Percentiles rank a stretch among this genome's conserved stretches.
Conservation (phyloP, 2,329 filamentous ascomycete genomes). For the Neocatenulostroma microsporum region DNA sequence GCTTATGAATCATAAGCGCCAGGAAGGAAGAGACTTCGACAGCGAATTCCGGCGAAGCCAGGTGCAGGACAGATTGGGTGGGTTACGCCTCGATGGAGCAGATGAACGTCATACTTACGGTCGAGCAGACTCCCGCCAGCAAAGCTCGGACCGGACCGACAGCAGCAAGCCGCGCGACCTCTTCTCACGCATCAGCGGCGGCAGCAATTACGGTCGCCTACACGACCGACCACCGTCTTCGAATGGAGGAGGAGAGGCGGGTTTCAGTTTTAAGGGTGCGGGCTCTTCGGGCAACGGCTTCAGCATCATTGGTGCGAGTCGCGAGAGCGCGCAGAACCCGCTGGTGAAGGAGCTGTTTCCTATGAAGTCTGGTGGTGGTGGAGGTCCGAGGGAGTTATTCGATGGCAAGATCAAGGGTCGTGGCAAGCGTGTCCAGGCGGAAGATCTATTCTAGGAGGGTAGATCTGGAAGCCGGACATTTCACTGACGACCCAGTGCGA, state of each 20-base stretch:
- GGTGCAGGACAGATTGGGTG: constrained; percentile 18
- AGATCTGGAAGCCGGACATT: too few species aligned
- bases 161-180: constrained; percentile 9
- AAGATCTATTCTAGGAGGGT: constrained; percentile 7
- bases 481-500: too few species aligned
- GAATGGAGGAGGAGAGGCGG: constrained; percentile 10
- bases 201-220: constrained; percentile 8
- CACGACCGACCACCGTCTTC: constrained; percentile 1
- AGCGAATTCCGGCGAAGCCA: constrained; percentile 14
- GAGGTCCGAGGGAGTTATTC: constrained; percentile 26
- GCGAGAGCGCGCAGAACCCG: constrained; percentile 9
- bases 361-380: constrained; percentile 16
- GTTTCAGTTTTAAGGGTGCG: constrained; percentile 30
- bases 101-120: constrained; percentile 13
- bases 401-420: constrained; percentile 26
- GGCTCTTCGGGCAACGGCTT: constrained; percentile 17
- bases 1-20: constrained; percentile 38
- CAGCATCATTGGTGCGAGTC: constrained; percentile 25
- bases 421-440: constrained; percentile 13
- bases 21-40: constrained; percentile 34
- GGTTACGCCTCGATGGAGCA: constrained; percentile 20
- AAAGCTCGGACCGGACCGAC: constrained; percentile 1
- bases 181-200: constrained; percentile 11
- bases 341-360: constrained; percentile 29
- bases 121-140: constrained; percentile 10